Evolutionary conservation across 441 rosid species (phyloP), one percentile per base, ranked within the genome.

Genomic region (Arabidopsis lyrata): DNA sequence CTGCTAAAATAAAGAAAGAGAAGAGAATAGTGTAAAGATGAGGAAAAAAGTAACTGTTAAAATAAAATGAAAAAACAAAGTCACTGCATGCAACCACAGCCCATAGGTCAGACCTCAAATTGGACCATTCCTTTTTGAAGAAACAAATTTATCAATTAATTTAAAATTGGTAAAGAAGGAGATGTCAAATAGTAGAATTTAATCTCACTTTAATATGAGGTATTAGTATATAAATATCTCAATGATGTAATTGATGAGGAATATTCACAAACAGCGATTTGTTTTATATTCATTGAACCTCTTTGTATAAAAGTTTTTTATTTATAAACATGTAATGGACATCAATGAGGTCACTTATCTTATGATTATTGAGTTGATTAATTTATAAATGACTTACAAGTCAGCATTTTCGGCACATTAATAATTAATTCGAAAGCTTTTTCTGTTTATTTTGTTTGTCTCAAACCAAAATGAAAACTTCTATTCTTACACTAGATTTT

Each of bases 271-370:
- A 64, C 68, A 64, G 41, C 16, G 36, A 50, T 48, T 42, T 77
- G n/a, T 77, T 71, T 77, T 64, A 48, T 64, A 77, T 77, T 64
- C 63, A 71, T n/a, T 65, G 72, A 71, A 71, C 76, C 68, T 66
- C 50, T 64, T 76, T 63, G 47, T 63, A 47, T 38, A 44, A 63
- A 63, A 55, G 66, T 20, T 56, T 13, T 22, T 22, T 22, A 22
- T 22, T 22, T 22, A 22, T 29, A 76, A 55, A 63, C 66, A 62
- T 63, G 47, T 69, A 68, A 54, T 76, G 75, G 74, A 54, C 61
- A 48, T 63, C 76, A 64, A 64, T 77, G 72, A 77, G 36, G 62
- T 70, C 76, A 70, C 70, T 47, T 35, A 63, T 29, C 58, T 64
- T 45, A 35, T 54, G 58, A 59, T 68, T 54, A 42, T 44, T 61